phyloP scores from a whole-genome alignment of 169 alveolate genomes.

The Sarcocystis neurona region DNA sequence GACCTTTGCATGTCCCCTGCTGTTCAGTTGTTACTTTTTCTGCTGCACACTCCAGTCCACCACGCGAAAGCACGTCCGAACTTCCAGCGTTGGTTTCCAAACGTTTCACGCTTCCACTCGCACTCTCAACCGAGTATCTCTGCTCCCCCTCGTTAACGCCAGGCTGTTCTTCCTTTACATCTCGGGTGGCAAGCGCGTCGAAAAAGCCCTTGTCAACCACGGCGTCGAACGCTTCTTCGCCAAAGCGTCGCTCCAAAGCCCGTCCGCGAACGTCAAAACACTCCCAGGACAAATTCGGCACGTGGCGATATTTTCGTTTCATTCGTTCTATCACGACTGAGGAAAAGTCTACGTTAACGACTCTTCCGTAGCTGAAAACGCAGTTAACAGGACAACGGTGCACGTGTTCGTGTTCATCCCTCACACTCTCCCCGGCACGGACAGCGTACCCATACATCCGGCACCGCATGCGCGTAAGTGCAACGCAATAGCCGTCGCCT shows the following conservation, averaged over 20 bases:
- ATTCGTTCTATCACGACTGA: constrained; percentile 33
- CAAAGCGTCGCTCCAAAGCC: constrained; percentile 13
- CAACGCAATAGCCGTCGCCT: no score
- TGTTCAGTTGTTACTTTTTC: no score
- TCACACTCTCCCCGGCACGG: background rate
- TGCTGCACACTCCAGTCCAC: no score
- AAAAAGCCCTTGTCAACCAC: constrained; percentile 49
- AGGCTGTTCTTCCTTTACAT: background rate
- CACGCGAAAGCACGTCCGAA: no score
- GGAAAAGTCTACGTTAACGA: constrained; percentile 46
- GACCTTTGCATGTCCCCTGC: no score
- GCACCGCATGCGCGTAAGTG: background rate
- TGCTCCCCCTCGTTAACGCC: background rate
- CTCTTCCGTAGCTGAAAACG: constrained; percentile 12
- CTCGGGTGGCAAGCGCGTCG: constrained; percentile 42
- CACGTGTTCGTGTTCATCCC: no score
- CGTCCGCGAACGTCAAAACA: constrained; percentile 26
- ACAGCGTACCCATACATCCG: background rate
- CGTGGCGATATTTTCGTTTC: background rate
- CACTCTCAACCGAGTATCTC: background rate
- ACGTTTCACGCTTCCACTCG: background rate
- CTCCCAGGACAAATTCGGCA: constrained; percentile 11
- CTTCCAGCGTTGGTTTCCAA: background rate
- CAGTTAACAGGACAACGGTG: background rate
- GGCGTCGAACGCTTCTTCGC: constrained; percentile 17